Evolutionary conservation across 2,329 filamentous ascomycete species (phyloP).

Genomic region (Escovopsis sp.): DNA sequence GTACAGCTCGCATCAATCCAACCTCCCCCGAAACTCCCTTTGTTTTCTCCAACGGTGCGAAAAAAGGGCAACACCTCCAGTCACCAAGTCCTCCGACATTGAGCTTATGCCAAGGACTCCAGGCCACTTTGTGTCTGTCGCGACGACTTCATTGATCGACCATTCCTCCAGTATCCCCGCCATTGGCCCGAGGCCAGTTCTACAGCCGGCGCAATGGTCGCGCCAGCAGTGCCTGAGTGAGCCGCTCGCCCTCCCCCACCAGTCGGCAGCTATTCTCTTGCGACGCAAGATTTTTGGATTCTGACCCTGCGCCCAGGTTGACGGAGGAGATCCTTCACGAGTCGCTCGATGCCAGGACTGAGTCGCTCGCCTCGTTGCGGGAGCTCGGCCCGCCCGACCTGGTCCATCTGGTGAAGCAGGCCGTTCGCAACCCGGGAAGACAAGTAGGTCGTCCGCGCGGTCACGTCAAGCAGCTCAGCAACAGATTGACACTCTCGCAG

Average conservation of each 20-base stretch:
- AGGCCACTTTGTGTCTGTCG: no score
- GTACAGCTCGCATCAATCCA: no score
- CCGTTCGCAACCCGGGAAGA: conserved; percentile 40
- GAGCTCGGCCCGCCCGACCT: conserved; percentile 93
- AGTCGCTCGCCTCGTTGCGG: conserved; percentile 69
- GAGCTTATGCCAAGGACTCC: no score
- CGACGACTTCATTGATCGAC: no score
- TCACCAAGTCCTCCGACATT: no score
- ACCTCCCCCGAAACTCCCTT: no score
- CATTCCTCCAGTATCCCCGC: no score
- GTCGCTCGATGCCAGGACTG: conserved; percentile 82
- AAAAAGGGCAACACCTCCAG: no score
- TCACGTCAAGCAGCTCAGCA: background rate
- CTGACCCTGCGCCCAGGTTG: conserved; percentile 43
- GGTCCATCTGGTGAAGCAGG: conserved; percentile 79
- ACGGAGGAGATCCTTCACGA: conserved; percentile 88
- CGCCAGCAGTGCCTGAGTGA: conserved; percentile 64
- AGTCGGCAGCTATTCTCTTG: background rate
- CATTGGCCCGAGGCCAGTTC: no score
- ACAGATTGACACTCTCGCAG: conserved; percentile 28
- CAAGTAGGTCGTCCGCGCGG: conserved; percentile 25
- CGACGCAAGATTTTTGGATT: background rate
- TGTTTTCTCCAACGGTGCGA: no score
- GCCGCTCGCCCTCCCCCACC: conserved; percentile 14
- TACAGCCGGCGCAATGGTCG: conserved; percentile 42